A percentile compares a stretch with the other conserved stretches of the same genome.
phyloP scores from a whole-genome alignment of 208 protist genomes.

The Crithidia brevicula region DNA sequence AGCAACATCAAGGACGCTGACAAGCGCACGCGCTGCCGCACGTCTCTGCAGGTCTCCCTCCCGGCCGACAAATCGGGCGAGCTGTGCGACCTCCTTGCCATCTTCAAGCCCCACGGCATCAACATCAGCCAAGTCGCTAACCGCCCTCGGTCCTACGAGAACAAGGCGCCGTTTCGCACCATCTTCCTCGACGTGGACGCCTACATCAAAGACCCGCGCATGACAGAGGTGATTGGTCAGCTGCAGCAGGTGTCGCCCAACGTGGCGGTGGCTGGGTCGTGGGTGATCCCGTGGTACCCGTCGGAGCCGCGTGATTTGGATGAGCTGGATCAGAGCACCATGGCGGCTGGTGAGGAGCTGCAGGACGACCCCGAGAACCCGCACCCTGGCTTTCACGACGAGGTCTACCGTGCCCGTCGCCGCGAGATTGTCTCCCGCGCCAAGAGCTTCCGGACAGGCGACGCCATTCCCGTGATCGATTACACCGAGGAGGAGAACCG shows the following conservation, averaged over 20 bases:
- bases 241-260: constrained; percentile 32
- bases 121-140: constrained; percentile 70
- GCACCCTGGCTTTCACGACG: constrained; percentile 96
- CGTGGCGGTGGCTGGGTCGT: constrained; percentile 55
- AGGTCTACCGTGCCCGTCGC: constrained; percentile 91
- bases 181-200: constrained; percentile 75
- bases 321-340: constrained; percentile 74
- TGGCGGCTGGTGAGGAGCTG: constrained; percentile 86
- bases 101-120: constrained; percentile 51
- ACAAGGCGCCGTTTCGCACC: constrained; percentile 44
- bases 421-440: constrained; percentile 75
- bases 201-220: constrained; percentile 38
- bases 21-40: constrained; percentile 38
- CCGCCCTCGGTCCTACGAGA: constrained; percentile 54
- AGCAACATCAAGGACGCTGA: constrained; percentile 55
- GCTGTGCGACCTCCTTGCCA: constrained; percentile 49
- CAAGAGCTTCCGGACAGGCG: constrained; percentile 80
- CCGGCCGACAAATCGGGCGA: constrained; percentile 40
- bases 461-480: constrained; percentile 87
- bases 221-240: constrained; percentile 44
- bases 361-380: constrained; percentile 91
- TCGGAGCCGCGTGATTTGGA: constrained; percentile 82
- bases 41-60: constrained; percentile 63
- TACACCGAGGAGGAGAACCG: constrained; percentile 93
- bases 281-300: constrained; percentile 83